Base-by-base conservation (phyloP, 2,329 filamentous ascomycete species). In the Raffaelea deltoideospora region DNA sequence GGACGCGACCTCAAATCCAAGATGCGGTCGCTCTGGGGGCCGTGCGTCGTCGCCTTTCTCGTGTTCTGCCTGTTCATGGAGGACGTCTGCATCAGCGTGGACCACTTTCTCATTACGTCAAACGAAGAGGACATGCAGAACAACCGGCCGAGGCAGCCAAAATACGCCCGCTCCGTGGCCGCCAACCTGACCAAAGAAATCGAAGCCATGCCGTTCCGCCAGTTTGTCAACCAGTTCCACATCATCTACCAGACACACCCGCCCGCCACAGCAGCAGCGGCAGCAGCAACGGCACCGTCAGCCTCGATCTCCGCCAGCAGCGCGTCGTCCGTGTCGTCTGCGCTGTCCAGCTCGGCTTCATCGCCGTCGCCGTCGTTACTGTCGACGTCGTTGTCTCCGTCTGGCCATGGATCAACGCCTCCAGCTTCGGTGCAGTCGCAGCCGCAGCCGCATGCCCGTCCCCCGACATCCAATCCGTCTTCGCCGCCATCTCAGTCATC, bases 141-240 rank as follows among this genome's bases (percentile, higher is more conserved):
- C 20, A 53, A 58, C 7, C 49, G 49, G 47, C 61, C 57, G 47
- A 51, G 54, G 38, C 21, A 34, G 2, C 35, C 36, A 13, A 19
- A 28, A 10, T 4, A 34, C 10, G 7, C 28, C 7, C 60, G 63
- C 29, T 52, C 51, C 7, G 56, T 60, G 23, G 67, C 64, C n/a
- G 53, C 69, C 31, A 52, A 54, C 7, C 52, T 65, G 22, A 68
- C 63, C 52, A 51, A 52, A 22, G 64, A 68, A 47, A 58, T 74
- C 33, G 69, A 74, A 48, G 69, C 70, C 44, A 56, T 73, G 56
- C 69, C 69, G 1, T 74, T 74, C 48, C 67, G 64, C 51, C 69
- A 74, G 51, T 72, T 74, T 46, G 66, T 65, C 4, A 70, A 67
- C 43, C 68, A 72, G 51, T 74, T 74, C 48, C 69, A 74, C 50